Conservation (phyloP, 495 filamentous ascomycete species). For the Xylaria bambusicola region DNA sequence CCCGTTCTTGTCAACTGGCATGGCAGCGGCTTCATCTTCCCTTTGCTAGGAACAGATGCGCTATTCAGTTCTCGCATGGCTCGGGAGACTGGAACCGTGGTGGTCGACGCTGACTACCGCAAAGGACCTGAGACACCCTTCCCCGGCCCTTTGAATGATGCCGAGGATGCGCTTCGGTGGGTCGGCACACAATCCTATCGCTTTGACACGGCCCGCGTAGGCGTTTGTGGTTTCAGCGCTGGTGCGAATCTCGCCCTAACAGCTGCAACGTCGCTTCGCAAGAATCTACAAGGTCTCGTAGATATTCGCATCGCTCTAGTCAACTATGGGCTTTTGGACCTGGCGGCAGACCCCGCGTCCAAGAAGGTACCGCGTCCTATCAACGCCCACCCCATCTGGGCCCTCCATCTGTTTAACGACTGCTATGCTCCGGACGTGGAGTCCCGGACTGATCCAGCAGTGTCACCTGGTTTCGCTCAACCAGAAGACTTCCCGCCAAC, state of each 20-base stretch:
- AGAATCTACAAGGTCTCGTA: too few species aligned
- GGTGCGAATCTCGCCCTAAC: slow-evolving; percentile 14
- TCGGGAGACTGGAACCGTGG: slow-evolving; percentile 12
- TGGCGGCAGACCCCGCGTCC: not conserved
- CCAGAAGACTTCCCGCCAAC: too few species aligned
- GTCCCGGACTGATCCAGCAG: too few species aligned
- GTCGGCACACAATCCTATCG: slow-evolving; percentile 11
- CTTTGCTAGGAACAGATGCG: slow-evolving; percentile 11
- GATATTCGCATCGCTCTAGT: too few species aligned
- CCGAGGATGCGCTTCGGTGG: slow-evolving; percentile 20
- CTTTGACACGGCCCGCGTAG: slow-evolving; percentile 17
- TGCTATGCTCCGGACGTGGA: slow-evolving; percentile 9
- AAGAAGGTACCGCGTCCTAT: slow-evolving; percentile 4
- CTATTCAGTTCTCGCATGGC: slow-evolving; percentile 16
- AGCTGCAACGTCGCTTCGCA: too few species aligned
- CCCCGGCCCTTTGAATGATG: slow-evolving; percentile 15
- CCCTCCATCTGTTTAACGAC: slow-evolving; percentile 3
- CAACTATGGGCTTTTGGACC: not conserved
- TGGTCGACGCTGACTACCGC: slow-evolving; percentile 23
- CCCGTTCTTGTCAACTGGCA: slow-evolving; percentile 27
- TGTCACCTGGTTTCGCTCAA: too few species aligned
- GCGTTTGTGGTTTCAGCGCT: slow-evolving; percentile 21
- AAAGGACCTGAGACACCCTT: slow-evolving; percentile 20
- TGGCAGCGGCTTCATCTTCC: slow-evolving; percentile 21
- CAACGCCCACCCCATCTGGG: not conserved